These are phyloP conservation scores for Phoma sp. DNA, from an alignment of 2,329 filamentous ascomycete genomes.

Conservation along the genomic window DNA sequence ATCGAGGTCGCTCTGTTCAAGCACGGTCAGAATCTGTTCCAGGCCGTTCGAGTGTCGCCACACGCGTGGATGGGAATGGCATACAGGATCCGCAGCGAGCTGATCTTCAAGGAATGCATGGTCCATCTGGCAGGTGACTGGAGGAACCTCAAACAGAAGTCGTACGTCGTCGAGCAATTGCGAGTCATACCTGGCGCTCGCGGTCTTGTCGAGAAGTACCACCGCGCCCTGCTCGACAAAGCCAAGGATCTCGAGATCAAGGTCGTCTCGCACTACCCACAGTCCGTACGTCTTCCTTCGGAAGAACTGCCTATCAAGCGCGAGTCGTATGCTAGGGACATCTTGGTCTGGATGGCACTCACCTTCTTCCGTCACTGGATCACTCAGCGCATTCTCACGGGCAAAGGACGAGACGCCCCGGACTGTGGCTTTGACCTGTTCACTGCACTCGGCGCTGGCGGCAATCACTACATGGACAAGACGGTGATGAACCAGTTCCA, in stretches of 20 bases:
- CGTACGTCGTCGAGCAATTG: slow-evolving; percentile 20
- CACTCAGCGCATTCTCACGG: slow-evolving; percentile 48
- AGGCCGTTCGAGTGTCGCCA: slow-evolving; percentile 52
- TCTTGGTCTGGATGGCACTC: slow-evolving; percentile 59
- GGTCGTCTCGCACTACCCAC: slow-evolving; percentile 36
- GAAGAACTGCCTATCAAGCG: slow-evolving; percentile 47
- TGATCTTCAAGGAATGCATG: slow-evolving; percentile 54
- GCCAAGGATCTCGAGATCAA: slow-evolving; percentile 34
- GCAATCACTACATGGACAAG: slow-evolving; percentile 53
- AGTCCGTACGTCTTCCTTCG: slow-evolving; percentile 31
- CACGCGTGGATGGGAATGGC: slow-evolving; percentile 55
- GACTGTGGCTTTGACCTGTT: slow-evolving; percentile 59
- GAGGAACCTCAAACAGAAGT: slow-evolving; percentile 27
- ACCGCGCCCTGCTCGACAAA: slow-evolving; percentile 32
- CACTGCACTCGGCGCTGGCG: slow-evolving; percentile 47
- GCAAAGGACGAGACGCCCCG: slow-evolving; percentile 44
- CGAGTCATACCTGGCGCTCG: slow-evolving; percentile 28
- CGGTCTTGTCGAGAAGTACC: slow-evolving; percentile 41
- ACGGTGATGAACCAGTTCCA: slow-evolving; percentile 49
- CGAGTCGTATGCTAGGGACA: slow-evolving; percentile 54
- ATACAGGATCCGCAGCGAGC: slow-evolving; percentile 52
- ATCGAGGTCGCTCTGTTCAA: slow-evolving; percentile 57
- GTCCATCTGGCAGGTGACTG: slow-evolving; percentile 54
- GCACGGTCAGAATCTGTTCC: slow-evolving; percentile 55
- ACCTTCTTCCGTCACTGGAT: slow-evolving; percentile 57